A percentile compares a stretch with the other conserved stretches of the same genome.
Conservation (phyloP, 2,329 filamentous ascomycete genomes). For the Cadophora sp. region DNA sequence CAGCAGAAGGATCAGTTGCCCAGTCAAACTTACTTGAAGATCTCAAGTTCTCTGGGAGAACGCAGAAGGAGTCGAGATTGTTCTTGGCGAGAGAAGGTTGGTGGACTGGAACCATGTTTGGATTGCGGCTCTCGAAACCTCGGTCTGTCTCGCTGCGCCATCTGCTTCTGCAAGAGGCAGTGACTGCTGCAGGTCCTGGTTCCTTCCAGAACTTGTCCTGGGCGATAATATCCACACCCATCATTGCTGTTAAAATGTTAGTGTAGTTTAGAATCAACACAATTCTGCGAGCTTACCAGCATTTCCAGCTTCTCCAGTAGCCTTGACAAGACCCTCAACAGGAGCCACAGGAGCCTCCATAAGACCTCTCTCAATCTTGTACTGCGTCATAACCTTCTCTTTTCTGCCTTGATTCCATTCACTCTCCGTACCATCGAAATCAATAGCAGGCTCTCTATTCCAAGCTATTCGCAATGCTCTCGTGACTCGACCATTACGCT, state of each 20-base stretch:
- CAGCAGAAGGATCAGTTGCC: not conserved
- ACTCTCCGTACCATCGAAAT: conserved; percentile 35
- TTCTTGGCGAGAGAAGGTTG: not conserved
- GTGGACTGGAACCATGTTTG: not conserved
- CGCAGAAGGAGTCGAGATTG: conserved; percentile 8
- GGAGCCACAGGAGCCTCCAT: not conserved
- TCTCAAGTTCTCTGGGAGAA: conserved; percentile 9
- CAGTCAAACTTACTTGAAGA: conserved; percentile 9
- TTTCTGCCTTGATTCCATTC: conserved; percentile 37
- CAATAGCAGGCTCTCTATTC: conserved; percentile 28
- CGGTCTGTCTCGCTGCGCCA: not conserved
- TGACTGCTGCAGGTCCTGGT: not conserved
- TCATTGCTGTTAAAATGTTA: not conserved
- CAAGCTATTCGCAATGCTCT: conserved; percentile 40
- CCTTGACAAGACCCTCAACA: not conserved
- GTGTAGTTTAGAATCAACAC: not conserved
- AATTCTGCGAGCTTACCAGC: not conserved
- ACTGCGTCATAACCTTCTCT: conserved; percentile 23
- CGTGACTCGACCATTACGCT: conserved; percentile 36
- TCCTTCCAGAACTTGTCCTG: not conserved
- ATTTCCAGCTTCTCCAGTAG: not conserved
- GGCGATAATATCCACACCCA: not conserved
- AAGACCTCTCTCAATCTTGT: conserved; percentile 11
- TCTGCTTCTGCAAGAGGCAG: not conserved
- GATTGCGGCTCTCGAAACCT: not conserved